Evolutionary conservation across 257 asterid species (phyloP).

Genomic region (Knoxia roxburghii): DNA sequence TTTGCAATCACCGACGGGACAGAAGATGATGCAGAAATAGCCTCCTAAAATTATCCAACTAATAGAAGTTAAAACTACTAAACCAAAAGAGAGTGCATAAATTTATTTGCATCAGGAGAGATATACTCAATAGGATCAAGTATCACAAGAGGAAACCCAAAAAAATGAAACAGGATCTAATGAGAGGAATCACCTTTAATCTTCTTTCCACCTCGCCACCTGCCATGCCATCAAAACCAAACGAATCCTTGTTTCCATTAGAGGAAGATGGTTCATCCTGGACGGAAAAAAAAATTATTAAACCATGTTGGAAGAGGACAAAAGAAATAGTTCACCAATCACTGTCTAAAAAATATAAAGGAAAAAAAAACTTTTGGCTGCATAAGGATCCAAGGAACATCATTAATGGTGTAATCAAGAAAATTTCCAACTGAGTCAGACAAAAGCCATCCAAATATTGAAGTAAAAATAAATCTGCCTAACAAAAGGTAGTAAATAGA

Average conservation of each 20-base stretch:
- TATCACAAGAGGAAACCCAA: too few relatives aligned
- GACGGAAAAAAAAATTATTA: constrained; percentile 19
- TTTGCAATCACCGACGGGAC: constrained; percentile 41
- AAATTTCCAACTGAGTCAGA: too few relatives aligned
- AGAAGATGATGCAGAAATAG: constrained; percentile 57
- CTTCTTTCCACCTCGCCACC: constrained; percentile 89
- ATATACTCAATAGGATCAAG: neutral
- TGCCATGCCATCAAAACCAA: constrained; percentile 81
- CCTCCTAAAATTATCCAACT: constrained; percentile 51
- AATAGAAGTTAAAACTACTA: neutral
- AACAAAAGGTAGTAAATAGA: neutral
- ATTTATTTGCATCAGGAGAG: neutral
- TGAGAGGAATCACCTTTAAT: constrained; percentile 56
- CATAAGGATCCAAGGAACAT: constrained; percentile 7
- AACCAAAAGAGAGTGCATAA: neutral
- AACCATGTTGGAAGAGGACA: constrained; percentile 1
- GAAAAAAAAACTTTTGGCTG: neutral
- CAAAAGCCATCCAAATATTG: too few relatives aligned
- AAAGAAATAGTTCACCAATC: neutral
- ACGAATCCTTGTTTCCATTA: constrained; percentile 62
- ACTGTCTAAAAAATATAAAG: neutral
- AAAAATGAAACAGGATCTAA: too few relatives aligned
- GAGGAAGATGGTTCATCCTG: constrained; percentile 75
- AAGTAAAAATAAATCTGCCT: neutral
- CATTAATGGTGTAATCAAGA: too few relatives aligned